Percentiles rank a stretch among this genome's conserved stretches.
Evolutionary conservation across 768 basidiomycete species (phyloP).

Genomic region (Hygrocybe coccinea): DNA sequence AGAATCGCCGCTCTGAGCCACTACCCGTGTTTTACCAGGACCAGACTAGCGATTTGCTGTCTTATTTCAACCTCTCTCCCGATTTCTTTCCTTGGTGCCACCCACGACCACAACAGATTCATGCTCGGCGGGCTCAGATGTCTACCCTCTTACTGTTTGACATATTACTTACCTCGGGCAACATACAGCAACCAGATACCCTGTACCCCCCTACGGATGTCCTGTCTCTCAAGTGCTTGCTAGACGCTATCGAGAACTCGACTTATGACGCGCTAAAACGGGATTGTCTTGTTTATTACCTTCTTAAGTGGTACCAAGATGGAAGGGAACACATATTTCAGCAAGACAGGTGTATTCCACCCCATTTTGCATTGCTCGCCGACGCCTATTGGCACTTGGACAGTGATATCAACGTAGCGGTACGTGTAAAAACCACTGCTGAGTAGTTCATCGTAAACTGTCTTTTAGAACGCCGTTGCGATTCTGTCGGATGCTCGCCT

Average conservation of each 20-base stretch:
- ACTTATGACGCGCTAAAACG: conserved; percentile 73
- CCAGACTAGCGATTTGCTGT: conserved; percentile 15
- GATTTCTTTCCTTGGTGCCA: conserved; percentile 57
- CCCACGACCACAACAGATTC: conserved; percentile 51
- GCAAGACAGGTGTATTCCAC: conserved; percentile 57
- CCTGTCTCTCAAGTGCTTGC: conserved; percentile 47
- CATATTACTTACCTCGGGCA: conserved; percentile 61
- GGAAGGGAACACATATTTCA: conserved; percentile 50
- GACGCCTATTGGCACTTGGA: conserved; percentile 86
- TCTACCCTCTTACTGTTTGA: conserved; percentile 68
- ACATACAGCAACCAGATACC: conserved; percentile 52
- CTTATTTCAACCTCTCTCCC: conserved; percentile 51
- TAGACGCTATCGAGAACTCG: conserved; percentile 57
- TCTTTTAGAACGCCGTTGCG: conserved; percentile 58
- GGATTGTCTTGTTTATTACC: conserved; percentile 74
- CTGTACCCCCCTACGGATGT: conserved; percentile 66
- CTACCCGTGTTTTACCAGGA: neutral
- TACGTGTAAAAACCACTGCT: conserved; percentile 34
- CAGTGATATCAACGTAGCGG: conserved; percentile 57
- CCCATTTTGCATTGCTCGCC: conserved; percentile 70
- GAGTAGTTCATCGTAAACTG: neutral
- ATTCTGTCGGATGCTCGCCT: conserved; percentile 70
- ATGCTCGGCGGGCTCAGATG: conserved; percentile 55
- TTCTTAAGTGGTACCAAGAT: conserved; percentile 76
- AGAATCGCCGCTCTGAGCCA: conserved; percentile 5